Conservation (phyloP, 2,329 filamentous ascomycete species). For the Ceratocystis variospora region DNA sequence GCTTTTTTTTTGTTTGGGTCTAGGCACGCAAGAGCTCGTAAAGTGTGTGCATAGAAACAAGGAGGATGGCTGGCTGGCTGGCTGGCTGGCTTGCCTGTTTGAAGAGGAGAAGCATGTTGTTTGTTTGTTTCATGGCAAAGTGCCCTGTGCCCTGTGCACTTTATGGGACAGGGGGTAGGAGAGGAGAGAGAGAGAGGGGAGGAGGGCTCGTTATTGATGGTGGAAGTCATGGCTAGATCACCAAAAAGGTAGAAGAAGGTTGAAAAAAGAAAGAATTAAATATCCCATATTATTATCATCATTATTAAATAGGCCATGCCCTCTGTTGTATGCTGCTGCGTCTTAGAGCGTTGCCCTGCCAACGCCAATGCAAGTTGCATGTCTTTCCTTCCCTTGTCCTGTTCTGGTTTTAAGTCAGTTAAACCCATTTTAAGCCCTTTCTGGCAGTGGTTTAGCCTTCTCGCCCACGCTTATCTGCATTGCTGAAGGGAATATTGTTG, state of each 20-base stretch:
- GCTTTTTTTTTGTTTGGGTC: too few relatives aligned
- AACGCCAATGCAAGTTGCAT: neutral
- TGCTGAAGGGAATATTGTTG: neutral
- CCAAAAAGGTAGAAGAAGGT: neutral
- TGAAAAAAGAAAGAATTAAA: neutral
- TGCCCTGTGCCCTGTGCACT: neutral
- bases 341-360: neutral
- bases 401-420: neutral
- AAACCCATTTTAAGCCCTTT: neutral
- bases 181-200: neutral
- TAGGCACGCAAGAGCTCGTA: too few relatives aligned
- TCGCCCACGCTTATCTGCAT: neutral
- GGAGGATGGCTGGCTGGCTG: too few relatives aligned
- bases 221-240: neutral
- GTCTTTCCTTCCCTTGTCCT: neutral
- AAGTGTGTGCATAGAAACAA: neutral
- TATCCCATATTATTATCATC: neutral
- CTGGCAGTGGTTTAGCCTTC: neutral
- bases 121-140: slow-evolving; percentile 2
- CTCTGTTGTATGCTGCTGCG: too few relatives aligned
- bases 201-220: neutral
- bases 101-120: neutral
- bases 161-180: neutral
- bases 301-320: neutral
- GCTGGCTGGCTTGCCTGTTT: too few relatives aligned